Evolutionary conservation across 2,329 filamentous ascomycete genomes (phyloP), one percentile per base, ranked within the genome.

Genomic region (Lecanicillium sp.): DNA sequence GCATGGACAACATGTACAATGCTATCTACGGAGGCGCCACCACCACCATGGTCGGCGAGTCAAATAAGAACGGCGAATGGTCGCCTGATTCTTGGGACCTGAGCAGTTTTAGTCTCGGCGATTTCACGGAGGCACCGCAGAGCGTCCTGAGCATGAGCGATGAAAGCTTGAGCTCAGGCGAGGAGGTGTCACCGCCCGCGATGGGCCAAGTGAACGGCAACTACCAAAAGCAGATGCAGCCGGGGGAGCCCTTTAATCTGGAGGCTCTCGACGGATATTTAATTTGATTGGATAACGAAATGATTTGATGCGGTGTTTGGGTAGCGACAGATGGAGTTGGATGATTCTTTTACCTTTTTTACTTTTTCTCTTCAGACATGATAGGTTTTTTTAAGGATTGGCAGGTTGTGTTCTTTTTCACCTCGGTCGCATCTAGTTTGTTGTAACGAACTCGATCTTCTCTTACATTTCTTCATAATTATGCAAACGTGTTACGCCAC

Each of bases 1-100:
- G 87, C 1, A 78, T 84, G 54, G 80, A 83, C 46, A 94, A 91
- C 60, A 84, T 94, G n/a, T 93, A 88, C 64, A 84, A 89, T 60
- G 84, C 83, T 33, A 88, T 89, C 48, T 90, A 90, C 56, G 86
- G 86, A 30, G 85, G 85, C 0, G 74, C 77, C 9, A 73, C 72
- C 38, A n/a, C 77, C 9, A 73, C 45, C 17, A 65, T 70, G 52
- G 68, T 67, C 4, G 62, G 74, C 26, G 67, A 73, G 27, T 69
- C 70, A 0, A 68, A 66, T n/a, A 57, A 64, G 1, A 62, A 63
- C 30, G 64, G 62, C 17, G 68, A 70, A 44, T 82, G 78, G 79
- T 76, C 77, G 2, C 74, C 77, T 0, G 77, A 81, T 51, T 67
- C 74, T 2, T 82, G 78, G 73, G 76, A 79, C 44, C 61, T 79